Evolutionary conservation across 73 alveolate genomes (phyloP), one percentile per base, ranked within the genome.

Genomic region (Tetrahymena malaccensis): DNA sequence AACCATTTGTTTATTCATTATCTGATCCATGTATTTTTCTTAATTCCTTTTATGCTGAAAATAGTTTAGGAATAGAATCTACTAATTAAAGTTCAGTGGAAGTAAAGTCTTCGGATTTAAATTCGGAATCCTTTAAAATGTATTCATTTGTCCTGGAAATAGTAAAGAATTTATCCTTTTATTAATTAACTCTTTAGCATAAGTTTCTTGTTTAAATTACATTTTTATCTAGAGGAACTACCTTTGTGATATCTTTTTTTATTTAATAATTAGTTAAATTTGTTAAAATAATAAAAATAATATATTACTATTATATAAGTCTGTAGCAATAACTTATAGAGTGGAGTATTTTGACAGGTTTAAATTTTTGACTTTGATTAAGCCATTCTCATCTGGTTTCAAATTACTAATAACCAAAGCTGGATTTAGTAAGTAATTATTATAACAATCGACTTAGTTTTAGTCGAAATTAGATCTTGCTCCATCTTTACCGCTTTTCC

Each of bases 321-420:
- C 94, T 83, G 94, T 58, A 55, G 94, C 96, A 25, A 84, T 93
- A 40, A 93, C 34, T 4, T 70, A 85, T 12, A 50, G 15, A 3
- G 99, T 97, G 12, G 98, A 93, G 84, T 85, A 96, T 70, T 96
- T 94, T 31, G 97, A 93, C 96, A 98, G 97, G 95, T 98, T 97
- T 38, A 96, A 94, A 96, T 38, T 35, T 34, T 85, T 85, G 7
- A 85, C 55, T 34, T 34, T n/a, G 34, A 85, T 38, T 17, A 22
- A 0, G 1, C 94, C 94, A 85, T 85, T 35, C 34, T 85, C 34
- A 85, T 85, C 94, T 1, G 58, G 83, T 10, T 85, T 43, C 38
- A 85, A 85, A n/a, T 38, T 70, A 33, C 89, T 38, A 34, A 85
- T 13, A 9, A 85, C 58, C 34, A 38, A 13, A n/a, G 83, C 94